Conservation (phyloP, 306 rosid genomes). For the Quercus agrifolia region DNA sequence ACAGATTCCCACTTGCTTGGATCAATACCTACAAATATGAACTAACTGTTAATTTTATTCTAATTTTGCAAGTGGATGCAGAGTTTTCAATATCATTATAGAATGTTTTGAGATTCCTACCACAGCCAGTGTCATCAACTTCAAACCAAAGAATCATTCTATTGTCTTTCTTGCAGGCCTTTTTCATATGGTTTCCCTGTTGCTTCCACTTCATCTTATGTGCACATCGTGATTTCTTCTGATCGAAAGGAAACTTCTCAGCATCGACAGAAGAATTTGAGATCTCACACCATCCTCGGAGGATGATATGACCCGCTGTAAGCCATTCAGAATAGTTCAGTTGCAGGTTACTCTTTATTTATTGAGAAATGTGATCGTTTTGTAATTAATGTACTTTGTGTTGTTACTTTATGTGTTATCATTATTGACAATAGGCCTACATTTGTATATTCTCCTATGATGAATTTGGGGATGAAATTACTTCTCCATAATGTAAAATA, state of each 20-base stretch:
- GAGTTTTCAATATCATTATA: conserved; percentile 4
- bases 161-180: conserved; percentile 53
- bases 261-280: conserved; percentile 32
- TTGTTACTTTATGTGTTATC: background rate
- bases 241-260: conserved; percentile 43
- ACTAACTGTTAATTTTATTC: background rate
- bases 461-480: background rate
- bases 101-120: conserved; percentile 45
- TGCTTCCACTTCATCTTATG: conserved; percentile 63
- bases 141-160: conserved; percentile 88
- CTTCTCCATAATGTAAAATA: background rate
- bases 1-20: conserved; percentile 96
- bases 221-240: conserved; percentile 47
- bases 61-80: conserved; percentile 5
- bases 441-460: background rate
- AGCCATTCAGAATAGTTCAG: conserved; percentile 24
- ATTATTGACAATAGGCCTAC: background rate
- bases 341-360: conserved; percentile 13
- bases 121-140: conserved; percentile 94
- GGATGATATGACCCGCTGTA: conserved; percentile 94
- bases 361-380: background rate
- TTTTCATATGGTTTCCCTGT: conserved; percentile 53
- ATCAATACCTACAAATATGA: conserved; percentile 67
- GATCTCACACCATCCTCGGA: conserved; percentile 86
- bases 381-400: background rate